Evolutionary conservation across 495 filamentous ascomycete species (phyloP).

Genomic region (Aspergillus olivimuriae): DNA sequence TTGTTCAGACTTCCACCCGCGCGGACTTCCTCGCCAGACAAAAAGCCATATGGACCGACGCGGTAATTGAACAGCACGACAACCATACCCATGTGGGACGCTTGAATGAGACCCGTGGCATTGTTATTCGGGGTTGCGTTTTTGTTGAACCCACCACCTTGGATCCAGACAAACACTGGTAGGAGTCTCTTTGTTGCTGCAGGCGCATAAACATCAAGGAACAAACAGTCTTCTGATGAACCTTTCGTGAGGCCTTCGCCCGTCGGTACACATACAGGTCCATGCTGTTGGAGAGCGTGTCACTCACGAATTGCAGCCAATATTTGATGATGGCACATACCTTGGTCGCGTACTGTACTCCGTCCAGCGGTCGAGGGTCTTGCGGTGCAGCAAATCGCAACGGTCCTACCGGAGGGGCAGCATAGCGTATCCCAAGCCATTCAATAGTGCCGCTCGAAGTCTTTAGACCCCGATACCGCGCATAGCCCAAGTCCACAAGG

Average conservation of each 20-base stretch:
- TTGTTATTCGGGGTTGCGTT: slow-evolving; percentile 63
- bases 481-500: slow-evolving; percentile 38
- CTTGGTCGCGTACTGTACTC: slow-evolving; percentile 38
- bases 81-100: slow-evolving; percentile 53
- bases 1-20: slow-evolving; percentile 55
- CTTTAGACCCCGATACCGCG: slow-evolving; percentile 31
- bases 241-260: slow-evolving; percentile 21
- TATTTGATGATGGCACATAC: too few species aligned
- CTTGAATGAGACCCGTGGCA: slow-evolving; percentile 53
- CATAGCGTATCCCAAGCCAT: slow-evolving; percentile 64
- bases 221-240: slow-evolving; percentile 68
- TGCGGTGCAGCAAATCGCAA: slow-evolving; percentile 55
- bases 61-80: slow-evolving; percentile 76
- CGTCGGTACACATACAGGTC: slow-evolving; percentile 47
- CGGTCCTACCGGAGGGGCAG: slow-evolving; percentile 49
- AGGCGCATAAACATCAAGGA: slow-evolving; percentile 67
- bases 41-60: slow-evolving; percentile 67
- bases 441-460: slow-evolving; percentile 45
- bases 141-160: slow-evolving; percentile 66
- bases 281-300: too few species aligned
- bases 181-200: slow-evolving; percentile 35
- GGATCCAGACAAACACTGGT: slow-evolving; percentile 69
- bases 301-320: too few species aligned
- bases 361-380: slow-evolving; percentile 38
- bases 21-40: slow-evolving; percentile 55